phyloP scores from a whole-genome alignment of 1,284 basidiomycete genomes.

The Rhodotorula sp. region DNA sequence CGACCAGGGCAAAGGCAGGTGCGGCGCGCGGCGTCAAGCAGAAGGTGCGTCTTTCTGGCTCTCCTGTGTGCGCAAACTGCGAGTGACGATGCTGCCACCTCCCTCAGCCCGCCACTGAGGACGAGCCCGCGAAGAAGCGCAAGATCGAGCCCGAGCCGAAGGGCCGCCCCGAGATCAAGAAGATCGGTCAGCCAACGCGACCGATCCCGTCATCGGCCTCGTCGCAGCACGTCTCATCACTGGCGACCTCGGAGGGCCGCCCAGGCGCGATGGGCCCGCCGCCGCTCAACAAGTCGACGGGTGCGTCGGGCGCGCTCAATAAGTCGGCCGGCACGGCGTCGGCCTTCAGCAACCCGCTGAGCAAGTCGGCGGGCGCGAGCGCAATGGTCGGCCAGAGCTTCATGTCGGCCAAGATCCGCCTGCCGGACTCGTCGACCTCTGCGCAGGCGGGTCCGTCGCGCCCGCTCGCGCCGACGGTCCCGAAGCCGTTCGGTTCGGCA shows the following conservation, averaged over 20 bases:
- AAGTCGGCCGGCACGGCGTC: conserved; percentile 25
- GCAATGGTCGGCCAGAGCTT: conserved; percentile 40
- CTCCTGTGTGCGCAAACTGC: background rate
- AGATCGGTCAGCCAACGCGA: conserved; percentile 34
- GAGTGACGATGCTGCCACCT: background rate
- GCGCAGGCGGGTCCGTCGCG: background rate
- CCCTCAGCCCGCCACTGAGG: conserved; percentile 42
- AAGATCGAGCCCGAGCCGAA: conserved; percentile 48
- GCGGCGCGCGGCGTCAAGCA: conserved; percentile 14
- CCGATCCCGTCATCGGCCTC: conserved; percentile 28
- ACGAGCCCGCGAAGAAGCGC: conserved; percentile 53
- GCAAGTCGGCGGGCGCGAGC: conserved; percentile 29
- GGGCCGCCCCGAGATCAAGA: conserved; percentile 19
- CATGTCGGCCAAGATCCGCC: conserved; percentile 34
- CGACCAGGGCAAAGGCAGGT: conserved; percentile 27
- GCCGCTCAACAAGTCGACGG: conserved; percentile 24
- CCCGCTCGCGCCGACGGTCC: conserved; percentile 7
- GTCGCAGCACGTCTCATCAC: conserved; percentile 13
- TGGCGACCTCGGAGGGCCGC: conserved; percentile 27
- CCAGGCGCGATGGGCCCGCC: conserved; percentile 16
- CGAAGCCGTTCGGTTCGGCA: conserved; percentile 36
- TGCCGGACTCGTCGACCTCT: conserved; percentile 1
- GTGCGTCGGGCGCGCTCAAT: conserved; percentile 6
- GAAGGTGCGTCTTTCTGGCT: conserved; percentile 18
- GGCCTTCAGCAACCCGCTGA: conserved; percentile 7